phyloP scores from a whole-genome alignment of 1,284 basidiomycete genomes.

The Vanrija sp. region DNA sequence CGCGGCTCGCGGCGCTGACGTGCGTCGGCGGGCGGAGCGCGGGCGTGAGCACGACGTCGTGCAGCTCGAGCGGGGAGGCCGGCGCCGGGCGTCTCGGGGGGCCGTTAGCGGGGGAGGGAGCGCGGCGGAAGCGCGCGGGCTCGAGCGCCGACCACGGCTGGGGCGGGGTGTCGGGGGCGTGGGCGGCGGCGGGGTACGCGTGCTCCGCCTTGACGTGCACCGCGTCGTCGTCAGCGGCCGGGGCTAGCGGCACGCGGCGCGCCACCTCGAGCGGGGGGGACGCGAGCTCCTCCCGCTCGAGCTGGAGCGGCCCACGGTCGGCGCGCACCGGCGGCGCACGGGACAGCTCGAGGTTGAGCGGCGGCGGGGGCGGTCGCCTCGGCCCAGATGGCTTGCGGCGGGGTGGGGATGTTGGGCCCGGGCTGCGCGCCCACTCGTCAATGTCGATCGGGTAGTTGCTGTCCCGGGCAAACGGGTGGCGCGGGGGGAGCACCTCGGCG shows the following conservation, averaged over 20 bases:
- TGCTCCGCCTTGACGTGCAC: slow-evolving; percentile 18
- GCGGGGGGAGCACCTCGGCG: background rate
- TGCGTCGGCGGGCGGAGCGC: slow-evolving; percentile 21
- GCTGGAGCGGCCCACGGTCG: too few species aligned
- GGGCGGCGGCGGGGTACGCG: slow-evolving; percentile 11
- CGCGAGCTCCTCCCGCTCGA: background rate
- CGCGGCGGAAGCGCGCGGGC: background rate
- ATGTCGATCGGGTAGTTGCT: background rate
- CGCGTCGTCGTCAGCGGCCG: background rate
- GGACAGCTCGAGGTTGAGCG: slow-evolving; percentile 27
- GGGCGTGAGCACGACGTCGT: slow-evolving; percentile 38
- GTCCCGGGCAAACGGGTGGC: too few species aligned
- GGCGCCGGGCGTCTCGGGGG: slow-evolving; percentile 8
- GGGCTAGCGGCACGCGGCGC: background rate
- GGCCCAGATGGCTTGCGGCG: background rate
- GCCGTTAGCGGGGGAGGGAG: background rate
- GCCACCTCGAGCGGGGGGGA: background rate
- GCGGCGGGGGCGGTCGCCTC: slow-evolving; percentile 24
- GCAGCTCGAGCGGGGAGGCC: slow-evolving; percentile 19
- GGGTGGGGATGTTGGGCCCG: too few species aligned
- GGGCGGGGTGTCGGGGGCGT: background rate
- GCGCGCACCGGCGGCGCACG: slow-evolving; percentile 1
- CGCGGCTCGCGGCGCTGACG: background rate
- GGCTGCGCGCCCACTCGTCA: background rate
- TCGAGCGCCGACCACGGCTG: too few species aligned